Conservation (phyloP, 495 filamentous ascomycete genomes). For the Penicillium taxi region DNA sequence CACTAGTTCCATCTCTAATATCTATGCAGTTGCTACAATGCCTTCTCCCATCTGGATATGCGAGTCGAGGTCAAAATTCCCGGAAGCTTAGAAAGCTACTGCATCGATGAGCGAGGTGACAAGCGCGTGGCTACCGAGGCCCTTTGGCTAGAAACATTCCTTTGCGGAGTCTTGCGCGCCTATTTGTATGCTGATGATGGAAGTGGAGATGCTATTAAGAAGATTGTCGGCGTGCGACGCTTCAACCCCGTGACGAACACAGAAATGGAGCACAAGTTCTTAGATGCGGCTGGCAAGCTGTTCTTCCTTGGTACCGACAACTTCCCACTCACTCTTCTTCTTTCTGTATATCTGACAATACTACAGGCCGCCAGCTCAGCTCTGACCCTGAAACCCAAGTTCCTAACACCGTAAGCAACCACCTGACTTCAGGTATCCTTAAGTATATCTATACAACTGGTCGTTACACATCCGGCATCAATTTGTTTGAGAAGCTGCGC, state of each 20-base stretch:
- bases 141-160: constrained; percentile 94
- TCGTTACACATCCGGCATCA: constrained; percentile 90
- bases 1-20: constrained; percentile 16
- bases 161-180: constrained; percentile 85
- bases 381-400: constrained; percentile 97
- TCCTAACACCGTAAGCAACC: constrained; percentile 93
- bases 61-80: constrained; percentile 95
- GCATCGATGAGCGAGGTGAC: constrained; percentile 91
- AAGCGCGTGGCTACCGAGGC: constrained; percentile 86
- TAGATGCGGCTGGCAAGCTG: constrained; percentile 87
- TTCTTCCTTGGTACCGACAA: constrained; percentile 74
- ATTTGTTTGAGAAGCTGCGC: constrained; percentile 93
- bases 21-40: constrained; percentile 85
- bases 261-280: constrained; percentile 91
- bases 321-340: neutral
- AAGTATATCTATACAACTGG: constrained; percentile 96
- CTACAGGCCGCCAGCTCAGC: constrained; percentile 80
- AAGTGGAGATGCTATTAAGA: constrained; percentile 80
- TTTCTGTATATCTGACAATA: constrained; percentile 16
- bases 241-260: constrained; percentile 98
- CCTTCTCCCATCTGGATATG: constrained; percentile 97
- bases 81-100: constrained; percentile 89
- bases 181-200: constrained; percentile 96
- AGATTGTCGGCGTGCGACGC: constrained; percentile 85
- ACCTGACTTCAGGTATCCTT: constrained; percentile 84